Evolutionary conservation across 2,329 filamentous ascomycete genomes (phyloP).

Genomic region (Fusarium hostae): DNA sequence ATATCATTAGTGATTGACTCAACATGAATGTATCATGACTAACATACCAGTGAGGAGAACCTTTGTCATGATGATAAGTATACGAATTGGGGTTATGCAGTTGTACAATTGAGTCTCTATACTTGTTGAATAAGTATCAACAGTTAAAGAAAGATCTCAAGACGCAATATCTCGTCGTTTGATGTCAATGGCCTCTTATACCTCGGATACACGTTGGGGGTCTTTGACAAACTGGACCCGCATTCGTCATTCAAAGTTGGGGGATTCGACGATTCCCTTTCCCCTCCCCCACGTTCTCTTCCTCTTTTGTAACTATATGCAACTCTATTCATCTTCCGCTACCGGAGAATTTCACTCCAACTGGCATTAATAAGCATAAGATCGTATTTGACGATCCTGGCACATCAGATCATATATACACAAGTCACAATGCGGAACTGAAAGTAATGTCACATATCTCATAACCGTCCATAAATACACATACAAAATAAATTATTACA

Average conservation of each 20-base stretch:
- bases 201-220: constrained; percentile 9
- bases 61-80: constrained; percentile 43
- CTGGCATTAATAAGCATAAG: background rate
- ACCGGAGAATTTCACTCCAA: constrained; percentile 2
- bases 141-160: background rate
- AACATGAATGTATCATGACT: background rate
- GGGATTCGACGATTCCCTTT: constrained; percentile 23
- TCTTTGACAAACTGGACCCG: constrained; percentile 29
- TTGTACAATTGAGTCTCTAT: background rate
- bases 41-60: constrained; percentile 47
- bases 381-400: background rate
- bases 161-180: background rate
- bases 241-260: constrained; percentile 41
- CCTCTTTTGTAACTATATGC: constrained; percentile 9
- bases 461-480: constrained; percentile 7
- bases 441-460: background rate
- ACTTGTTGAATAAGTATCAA: background rate
- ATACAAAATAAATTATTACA: constrained; percentile 46
- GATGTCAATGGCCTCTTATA: constrained; percentile 22
- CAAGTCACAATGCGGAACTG: background rate
- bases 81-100: background rate
- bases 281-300: constrained; percentile 24
- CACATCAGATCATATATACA: background rate
- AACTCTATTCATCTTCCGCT: constrained; percentile 7
- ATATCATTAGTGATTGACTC: constrained; percentile 14